These are phyloP conservation scores for Arthrobotrys entomopaga DNA, from an alignment of 2,329 filamentous ascomycete genomes.

Conservation along the genomic window DNA sequence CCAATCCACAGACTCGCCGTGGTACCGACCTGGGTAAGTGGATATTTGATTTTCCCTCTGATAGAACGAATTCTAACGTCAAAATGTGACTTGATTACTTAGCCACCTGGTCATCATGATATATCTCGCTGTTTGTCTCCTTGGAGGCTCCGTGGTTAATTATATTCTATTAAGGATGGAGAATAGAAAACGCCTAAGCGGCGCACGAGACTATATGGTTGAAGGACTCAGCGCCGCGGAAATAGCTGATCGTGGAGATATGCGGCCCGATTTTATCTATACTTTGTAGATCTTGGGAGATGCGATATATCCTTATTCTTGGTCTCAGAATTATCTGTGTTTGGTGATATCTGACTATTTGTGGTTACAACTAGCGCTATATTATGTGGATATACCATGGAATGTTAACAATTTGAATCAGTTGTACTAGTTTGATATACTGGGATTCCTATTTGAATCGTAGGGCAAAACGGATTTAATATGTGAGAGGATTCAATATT, in stretches of 20 bases:
- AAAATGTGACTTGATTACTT: neutral
- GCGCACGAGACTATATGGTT: constrained; percentile 72
- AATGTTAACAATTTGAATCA: too few species aligned
- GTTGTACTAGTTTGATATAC: too few species aligned
- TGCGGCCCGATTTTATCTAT: constrained; percentile 50
- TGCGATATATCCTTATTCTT: too few species aligned
- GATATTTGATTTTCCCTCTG: too few species aligned
- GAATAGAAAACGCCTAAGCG: constrained; percentile 73
- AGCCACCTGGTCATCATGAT: constrained; percentile 76
- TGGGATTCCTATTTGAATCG: too few species aligned
- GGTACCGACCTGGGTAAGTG: constrained; percentile 51
- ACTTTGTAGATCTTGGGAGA: constrained; percentile 19
- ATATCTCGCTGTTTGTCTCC: constrained; percentile 75
- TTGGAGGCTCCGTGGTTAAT: constrained; percentile 76
- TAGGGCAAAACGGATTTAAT: too few species aligned
- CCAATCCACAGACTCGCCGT: constrained; percentile 37
- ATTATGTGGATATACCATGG: too few species aligned
- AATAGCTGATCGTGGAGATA: constrained; percentile 71
- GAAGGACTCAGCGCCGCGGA: constrained; percentile 73
- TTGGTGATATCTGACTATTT: too few species aligned
- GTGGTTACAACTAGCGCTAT: too few species aligned
- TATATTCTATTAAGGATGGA: constrained; percentile 72
- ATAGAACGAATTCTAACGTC: too few species aligned
- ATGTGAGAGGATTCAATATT: too few species aligned
- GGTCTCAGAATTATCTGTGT: too few species aligned